Evolutionary conservation across 768 basidiomycete genomes (phyloP), one percentile per base, ranked within the genome.

Genomic region (Daedaleopsis sinensis): DNA sequence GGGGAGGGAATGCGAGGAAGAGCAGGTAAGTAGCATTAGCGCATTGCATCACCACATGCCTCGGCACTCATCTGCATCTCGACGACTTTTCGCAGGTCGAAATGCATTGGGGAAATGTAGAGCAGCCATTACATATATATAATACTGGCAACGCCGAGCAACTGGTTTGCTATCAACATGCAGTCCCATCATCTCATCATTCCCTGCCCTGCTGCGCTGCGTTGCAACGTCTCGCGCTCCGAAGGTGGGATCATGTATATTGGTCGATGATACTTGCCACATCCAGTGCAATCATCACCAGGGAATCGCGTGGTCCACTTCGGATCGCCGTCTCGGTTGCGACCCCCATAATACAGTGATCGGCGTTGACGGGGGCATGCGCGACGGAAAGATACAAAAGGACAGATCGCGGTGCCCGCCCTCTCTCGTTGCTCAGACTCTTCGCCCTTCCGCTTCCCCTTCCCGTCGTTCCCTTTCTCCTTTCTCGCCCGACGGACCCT

Each of bases 301-400:
- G 27, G 27, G 4, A 7, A 46, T 46, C n/a, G 44, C 44, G 18
- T 46, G n/a, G 9, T 10, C n/a, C 16, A 19, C 18, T n/a, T 10
- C 44, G n/a, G 44, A 46, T 46, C 44, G 18, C 44, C 27, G 4
- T 32, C 27, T 32, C 27, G 27, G 27, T 32, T 32, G 27, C 27
- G 27, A 32, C 27, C 27, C 27, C 3, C 27, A 32, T 32, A 32
- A n/a, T n/a, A n/a, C n/a, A n/a, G 4, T 32, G 27, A 32, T 32
- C 27, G 7, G 27, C 27, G 27, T n/a, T n/a, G n/a, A n/a, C n/a
- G 27, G 27, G 47, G 10, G 2, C 19, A 10, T 27, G 21, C 3
- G 19, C 21, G 47, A n/a, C n/a, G 47, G 23, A 21, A 4, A 6
- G 78, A 35, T 62, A 62, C 51, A 62, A 57, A 57, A 62, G 51